Percentiles rank a stretch among this genome's conserved stretches.
Evolutionary conservation across 257 asterid genomes (phyloP).

Genomic region (Nicotiana noctiflora): DNA sequence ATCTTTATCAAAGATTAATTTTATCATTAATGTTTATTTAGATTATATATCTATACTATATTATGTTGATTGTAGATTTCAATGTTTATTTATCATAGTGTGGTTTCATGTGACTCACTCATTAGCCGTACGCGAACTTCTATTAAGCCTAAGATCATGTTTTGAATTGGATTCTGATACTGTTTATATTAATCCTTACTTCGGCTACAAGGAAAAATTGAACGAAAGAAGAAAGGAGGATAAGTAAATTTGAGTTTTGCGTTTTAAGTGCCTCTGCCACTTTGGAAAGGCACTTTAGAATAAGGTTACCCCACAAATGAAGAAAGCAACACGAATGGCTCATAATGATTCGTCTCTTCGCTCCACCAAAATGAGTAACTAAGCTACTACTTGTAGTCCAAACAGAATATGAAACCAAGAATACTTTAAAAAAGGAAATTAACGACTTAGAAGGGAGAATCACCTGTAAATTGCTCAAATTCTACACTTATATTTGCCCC

Average conservation of each 20-base stretch:
- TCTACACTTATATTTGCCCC: background rate
- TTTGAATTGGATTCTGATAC: background rate
- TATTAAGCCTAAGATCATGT: background rate
- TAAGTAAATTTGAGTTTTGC: background rate
- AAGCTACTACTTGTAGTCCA: background rate
- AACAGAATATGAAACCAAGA: conserved; percentile 4
- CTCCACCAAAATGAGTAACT: background rate
- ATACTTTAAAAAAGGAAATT: background rate
- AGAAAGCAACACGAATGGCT: conserved; percentile 7
- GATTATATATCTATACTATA: too few species aligned
- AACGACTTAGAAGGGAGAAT: background rate
- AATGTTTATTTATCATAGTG: too few species aligned
- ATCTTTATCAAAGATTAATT: too few species aligned
- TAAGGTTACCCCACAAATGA: background rate
- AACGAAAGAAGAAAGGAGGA: background rate
- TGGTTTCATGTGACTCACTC: too few species aligned
- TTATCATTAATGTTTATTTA: too few species aligned
- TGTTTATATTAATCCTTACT: background rate
- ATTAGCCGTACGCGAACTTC: too few species aligned
- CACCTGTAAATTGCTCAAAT: background rate
- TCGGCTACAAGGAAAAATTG: background rate
- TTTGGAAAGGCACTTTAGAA: background rate
- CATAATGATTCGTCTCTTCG: background rate
- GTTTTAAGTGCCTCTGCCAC: background rate
- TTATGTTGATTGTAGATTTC: too few species aligned